Conservation (phyloP, 106 monocot species). For the Acorus calamus region DNA sequence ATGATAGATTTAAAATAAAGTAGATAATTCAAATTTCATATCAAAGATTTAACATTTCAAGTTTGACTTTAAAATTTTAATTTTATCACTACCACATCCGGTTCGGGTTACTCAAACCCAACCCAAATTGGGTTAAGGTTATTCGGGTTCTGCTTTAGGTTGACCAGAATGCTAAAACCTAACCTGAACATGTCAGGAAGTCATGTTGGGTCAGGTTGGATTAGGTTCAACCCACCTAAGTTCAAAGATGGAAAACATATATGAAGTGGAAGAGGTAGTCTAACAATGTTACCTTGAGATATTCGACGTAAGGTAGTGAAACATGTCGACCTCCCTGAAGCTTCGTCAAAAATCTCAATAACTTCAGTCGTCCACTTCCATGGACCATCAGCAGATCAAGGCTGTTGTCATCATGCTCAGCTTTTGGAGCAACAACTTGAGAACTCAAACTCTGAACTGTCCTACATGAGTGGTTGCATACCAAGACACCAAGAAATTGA, state of each 20-base stretch:
- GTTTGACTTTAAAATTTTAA: too few species aligned
- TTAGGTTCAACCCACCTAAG: neutral
- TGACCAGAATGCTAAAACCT: too few species aligned
- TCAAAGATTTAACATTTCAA: too few species aligned
- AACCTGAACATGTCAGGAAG: too few species aligned
- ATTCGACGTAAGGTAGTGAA: conserved; percentile 82
- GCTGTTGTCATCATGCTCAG: conserved; percentile 68
- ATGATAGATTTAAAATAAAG: too few species aligned
- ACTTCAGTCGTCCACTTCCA: conserved; percentile 68
- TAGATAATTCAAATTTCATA: too few species aligned
- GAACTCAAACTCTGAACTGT: conserved; percentile 83
- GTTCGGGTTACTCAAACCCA: too few species aligned
- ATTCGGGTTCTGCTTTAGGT: too few species aligned
- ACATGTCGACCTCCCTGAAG: conserved; percentile 78
- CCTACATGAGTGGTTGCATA: conserved; percentile 89
- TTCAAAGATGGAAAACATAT: neutral
- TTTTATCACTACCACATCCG: too few species aligned
- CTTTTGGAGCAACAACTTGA: conserved; percentile 80
- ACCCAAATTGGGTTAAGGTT: too few species aligned
- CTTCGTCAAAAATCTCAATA: conserved; percentile 60
- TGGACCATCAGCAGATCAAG: conserved; percentile 75
- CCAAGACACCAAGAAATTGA: conserved; percentile 63
- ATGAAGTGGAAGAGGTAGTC: neutral
- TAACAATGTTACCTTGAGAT: conserved; percentile 63
- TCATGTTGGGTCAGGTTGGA: too few species aligned